Percentiles rank a stretch among this genome's conserved stretches.
phyloP scores from a whole-genome alignment of 805 yeast genomes.

The Lachancea fermentati region DNA sequence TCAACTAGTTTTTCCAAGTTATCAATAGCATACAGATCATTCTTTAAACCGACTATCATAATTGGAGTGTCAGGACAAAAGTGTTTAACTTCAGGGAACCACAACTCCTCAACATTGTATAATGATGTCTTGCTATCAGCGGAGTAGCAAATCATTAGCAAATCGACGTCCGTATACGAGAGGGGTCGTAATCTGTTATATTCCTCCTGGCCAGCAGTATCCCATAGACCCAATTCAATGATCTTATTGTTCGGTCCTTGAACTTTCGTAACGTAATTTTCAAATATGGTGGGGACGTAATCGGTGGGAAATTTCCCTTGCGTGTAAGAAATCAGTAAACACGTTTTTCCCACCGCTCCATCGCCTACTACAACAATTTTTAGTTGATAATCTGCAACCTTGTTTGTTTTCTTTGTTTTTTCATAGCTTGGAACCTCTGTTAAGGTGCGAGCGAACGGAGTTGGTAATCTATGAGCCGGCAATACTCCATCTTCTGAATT shows the following conservation, averaged over 20 bases:
- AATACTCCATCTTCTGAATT: not conserved
- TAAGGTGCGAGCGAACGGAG: constrained; percentile 22
- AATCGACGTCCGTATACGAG: constrained; percentile 72
- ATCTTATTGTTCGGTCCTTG: constrained; percentile 41
- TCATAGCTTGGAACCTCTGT: constrained; percentile 27
- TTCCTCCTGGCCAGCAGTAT: constrained; percentile 88
- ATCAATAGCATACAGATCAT: constrained; percentile 44
- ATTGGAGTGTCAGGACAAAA: constrained; percentile 79
- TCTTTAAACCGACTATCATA: constrained; percentile 75
- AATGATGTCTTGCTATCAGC: constrained; percentile 58
- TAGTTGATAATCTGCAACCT: constrained; percentile 34
- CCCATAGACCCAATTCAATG: constrained; percentile 78
- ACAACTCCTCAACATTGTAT: constrained; percentile 67
- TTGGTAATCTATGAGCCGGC: constrained; percentile 12
- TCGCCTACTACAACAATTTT: constrained; percentile 84
- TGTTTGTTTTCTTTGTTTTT: constrained; percentile 19
- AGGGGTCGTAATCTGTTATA: constrained; percentile 75
- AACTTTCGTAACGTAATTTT: constrained; percentile 62
- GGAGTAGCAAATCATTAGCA: constrained; percentile 70
- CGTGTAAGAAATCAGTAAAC: constrained; percentile 59
- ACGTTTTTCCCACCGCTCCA: constrained; percentile 89
- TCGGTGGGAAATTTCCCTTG: constrained; percentile 64
- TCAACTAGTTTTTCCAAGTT: constrained; percentile 28
- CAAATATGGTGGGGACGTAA: constrained; percentile 81
- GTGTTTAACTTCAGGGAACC: constrained; percentile 84